A percentile compares a stretch with the other conserved stretches of the same genome.
Conservation (phyloP, 2,329 filamentous ascomycete species). For the Clonostachys sp. region DNA sequence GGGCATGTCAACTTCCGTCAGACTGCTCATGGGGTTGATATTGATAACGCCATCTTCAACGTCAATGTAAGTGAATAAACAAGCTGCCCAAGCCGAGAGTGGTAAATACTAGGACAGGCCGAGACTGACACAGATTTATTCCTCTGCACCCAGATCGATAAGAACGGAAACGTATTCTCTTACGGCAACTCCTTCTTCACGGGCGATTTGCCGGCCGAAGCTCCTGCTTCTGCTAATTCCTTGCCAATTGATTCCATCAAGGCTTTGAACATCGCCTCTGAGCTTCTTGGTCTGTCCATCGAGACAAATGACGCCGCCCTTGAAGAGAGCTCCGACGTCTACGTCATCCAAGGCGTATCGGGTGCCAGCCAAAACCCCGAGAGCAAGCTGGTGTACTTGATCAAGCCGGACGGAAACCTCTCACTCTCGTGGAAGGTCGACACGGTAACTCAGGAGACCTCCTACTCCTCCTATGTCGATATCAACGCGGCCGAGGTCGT, state of each 20-base stretch:
- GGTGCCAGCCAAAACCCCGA: slow-evolving; percentile 41
- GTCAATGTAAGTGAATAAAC: slow-evolving; percentile 37
- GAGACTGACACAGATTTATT: background rate
- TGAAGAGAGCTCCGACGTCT: slow-evolving; percentile 6
- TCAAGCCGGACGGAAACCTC: slow-evolving; percentile 34
- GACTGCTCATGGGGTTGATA: slow-evolving; percentile 44
- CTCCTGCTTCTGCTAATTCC: slow-evolving; percentile 25
- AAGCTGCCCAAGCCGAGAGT: background rate
- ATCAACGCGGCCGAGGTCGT: slow-evolving; percentile 36
- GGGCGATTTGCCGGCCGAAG: slow-evolving; percentile 25
- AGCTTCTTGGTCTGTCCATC: slow-evolving; percentile 10
- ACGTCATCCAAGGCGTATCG: slow-evolving; percentile 35
- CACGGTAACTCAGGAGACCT: slow-evolving; percentile 46
- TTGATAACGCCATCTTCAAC: slow-evolving; percentile 51
- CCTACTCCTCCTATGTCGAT: slow-evolving; percentile 47
- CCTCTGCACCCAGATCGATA: slow-evolving; percentile 26
- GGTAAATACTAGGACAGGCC: background rate
- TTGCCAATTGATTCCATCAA: slow-evolving; percentile 31
- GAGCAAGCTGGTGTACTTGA: slow-evolving; percentile 45
- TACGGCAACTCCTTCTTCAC: slow-evolving; percentile 37
- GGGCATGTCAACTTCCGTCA: slow-evolving; percentile 52
- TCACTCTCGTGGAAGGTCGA: slow-evolving; percentile 48
- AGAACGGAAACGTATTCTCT: slow-evolving; percentile 47
- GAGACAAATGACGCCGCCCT: slow-evolving; percentile 5
- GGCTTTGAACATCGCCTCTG: slow-evolving; percentile 28